These are phyloP conservation scores for Aspergillus sergii DNA, from an alignment of 2,329 filamentous ascomycete genomes.

Conservation along the genomic window DNA sequence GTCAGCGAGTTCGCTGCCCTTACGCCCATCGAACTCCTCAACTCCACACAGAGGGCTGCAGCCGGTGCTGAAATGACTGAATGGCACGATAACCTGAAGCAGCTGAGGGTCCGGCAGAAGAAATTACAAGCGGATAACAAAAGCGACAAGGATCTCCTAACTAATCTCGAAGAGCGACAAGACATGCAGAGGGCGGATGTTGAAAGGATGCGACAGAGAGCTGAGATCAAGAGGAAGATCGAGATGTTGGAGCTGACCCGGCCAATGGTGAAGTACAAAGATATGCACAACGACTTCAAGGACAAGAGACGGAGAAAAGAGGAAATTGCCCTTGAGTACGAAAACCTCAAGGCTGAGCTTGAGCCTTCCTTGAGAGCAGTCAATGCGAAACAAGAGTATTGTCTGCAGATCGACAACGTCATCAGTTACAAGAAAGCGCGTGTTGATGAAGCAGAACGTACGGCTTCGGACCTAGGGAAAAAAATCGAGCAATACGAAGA, in stretches of 20 bases:
- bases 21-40: constrained; percentile 76
- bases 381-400: constrained; percentile 70
- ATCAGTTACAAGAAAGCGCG: constrained; percentile 58
- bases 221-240: constrained; percentile 66
- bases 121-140: constrained; percentile 60
- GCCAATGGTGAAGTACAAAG: constrained; percentile 66
- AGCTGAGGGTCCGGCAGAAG: constrained; percentile 70
- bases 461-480: constrained; percentile 43
- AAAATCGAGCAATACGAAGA: constrained; percentile 44
- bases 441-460: constrained; percentile 58
- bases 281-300: constrained; percentile 52
- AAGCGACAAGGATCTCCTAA: constrained; percentile 64
- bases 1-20: constrained; percentile 91
- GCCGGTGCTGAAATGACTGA: constrained; percentile 78
- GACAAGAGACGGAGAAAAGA: constrained; percentile 60
- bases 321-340: constrained; percentile 59
- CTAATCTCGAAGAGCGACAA: constrained; percentile 72
- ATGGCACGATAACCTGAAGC: constrained; percentile 76
- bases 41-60: constrained; percentile 85
- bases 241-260: constrained; percentile 66
- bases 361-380: constrained; percentile 72
- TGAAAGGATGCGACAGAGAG: constrained; percentile 75
- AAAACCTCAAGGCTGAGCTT: constrained; percentile 60
- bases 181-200: constrained; percentile 77
- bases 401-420: constrained; percentile 55